Evolutionary conservation across 331 rosid genomes (phyloP).

Genomic region (Erythrophleum ivorense): DNA sequence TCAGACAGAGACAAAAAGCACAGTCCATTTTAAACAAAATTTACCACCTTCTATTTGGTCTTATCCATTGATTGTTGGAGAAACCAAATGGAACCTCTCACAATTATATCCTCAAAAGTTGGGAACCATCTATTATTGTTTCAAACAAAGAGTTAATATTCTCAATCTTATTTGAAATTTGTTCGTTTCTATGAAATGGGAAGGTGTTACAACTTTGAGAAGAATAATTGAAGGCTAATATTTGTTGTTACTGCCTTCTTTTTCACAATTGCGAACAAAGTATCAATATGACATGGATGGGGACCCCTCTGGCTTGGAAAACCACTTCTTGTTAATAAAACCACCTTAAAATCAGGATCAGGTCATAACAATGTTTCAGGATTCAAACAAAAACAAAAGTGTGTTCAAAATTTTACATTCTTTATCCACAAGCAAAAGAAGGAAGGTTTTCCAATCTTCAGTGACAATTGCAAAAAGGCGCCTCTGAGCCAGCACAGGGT

Average conservation of each 20-base stretch:
- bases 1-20: neutral
- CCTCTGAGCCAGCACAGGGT: too few relatives aligned
- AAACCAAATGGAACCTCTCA: neutral
- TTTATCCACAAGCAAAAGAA: neutral
- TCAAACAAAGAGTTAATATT: neutral
- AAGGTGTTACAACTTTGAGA: neutral
- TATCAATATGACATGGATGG: neutral
- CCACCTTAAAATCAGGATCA: neutral
- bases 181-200: neutral
- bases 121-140: conserved; percentile 6
- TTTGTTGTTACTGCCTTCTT: neutral
- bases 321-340: neutral
- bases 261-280: neutral
- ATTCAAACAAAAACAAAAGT: neutral
- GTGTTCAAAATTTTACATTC: neutral
- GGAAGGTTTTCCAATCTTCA: neutral
- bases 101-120: neutral
- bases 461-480: neutral
- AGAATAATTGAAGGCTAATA: neutral
- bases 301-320: neutral
- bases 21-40: neutral
- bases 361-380: neutral
- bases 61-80: neutral
- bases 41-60: neutral
- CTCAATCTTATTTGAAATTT: neutral